phyloP scores from a whole-genome alignment of 192 early-diverging fungal species.

The Oehlia diaphana region DNA sequence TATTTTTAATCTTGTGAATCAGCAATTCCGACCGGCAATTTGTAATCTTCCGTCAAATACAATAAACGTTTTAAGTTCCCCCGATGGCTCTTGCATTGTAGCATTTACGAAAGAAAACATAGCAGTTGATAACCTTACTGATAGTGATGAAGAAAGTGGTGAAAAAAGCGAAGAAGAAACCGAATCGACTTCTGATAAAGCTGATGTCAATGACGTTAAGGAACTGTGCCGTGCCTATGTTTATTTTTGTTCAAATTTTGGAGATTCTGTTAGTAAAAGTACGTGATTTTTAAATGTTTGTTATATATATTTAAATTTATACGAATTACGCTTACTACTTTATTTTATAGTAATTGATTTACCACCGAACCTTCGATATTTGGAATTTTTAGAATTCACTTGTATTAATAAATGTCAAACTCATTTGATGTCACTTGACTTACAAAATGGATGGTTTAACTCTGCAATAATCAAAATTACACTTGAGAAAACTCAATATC shows the following conservation, averaged over 20 bases:
- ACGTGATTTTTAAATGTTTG: neutral
- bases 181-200: too few species aligned
- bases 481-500: constrained; percentile 16
- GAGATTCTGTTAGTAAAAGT: constrained; percentile 1
- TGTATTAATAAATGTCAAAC: neutral
- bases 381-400: constrained; percentile 5
- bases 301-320: neutral
- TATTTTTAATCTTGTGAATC: constrained; percentile 9
- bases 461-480: constrained; percentile 14
- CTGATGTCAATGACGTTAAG: neutral
- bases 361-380: neutral
- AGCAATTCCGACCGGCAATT: constrained; percentile 17
- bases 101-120: constrained; percentile 19
- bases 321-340: neutral
- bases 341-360: neutral
- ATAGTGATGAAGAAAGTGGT: neutral
- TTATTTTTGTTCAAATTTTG: constrained; percentile 14
- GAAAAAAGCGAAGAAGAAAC: neutral
- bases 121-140: neutral
- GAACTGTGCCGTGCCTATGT: neutral
- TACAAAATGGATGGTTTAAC: neutral
- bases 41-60: constrained; percentile 17
- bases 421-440: constrained; percentile 15
- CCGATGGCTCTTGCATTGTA: constrained; percentile 28
- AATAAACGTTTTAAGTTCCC: neutral